phyloP scores from a whole-genome alignment of 2,329 filamentous ascomycete species.

The Alternaria gaisen region DNA sequence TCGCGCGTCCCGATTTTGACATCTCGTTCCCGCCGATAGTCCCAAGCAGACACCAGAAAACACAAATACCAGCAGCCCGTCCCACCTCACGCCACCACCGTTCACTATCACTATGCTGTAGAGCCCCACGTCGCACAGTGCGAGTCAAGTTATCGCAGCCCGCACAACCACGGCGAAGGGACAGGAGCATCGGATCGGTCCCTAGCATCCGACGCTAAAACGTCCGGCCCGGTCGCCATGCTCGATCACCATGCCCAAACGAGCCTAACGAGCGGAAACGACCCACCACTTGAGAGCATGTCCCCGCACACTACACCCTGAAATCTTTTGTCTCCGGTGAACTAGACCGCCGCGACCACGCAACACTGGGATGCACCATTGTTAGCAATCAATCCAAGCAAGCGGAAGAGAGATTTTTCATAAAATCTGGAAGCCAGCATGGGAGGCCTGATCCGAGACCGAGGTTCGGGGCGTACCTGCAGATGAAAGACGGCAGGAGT shows the following conservation, averaged over 20 bases:
- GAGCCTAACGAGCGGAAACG: constrained; percentile 2
- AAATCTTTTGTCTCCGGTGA: constrained; percentile 3
- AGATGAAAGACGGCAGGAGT: background rate
- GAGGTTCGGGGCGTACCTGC: constrained; percentile 3
- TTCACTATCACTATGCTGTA: background rate
- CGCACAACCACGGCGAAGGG: background rate
- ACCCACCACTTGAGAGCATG: constrained; percentile 1
- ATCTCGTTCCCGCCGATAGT: background rate
- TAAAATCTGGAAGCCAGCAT: background rate
- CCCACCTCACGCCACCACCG: background rate
- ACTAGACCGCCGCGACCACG: background rate
- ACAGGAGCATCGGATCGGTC: constrained; percentile 3
- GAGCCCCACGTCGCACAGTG: constrained; percentile 3
- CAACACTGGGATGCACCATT: background rate
- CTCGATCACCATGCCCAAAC: background rate
- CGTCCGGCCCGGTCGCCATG: constrained; percentile 1
- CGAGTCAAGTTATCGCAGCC: background rate
- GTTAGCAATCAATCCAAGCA: constrained; percentile 1
- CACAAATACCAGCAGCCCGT: background rate
- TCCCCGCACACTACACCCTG: constrained; percentile 7
- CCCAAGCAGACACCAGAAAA: background rate
- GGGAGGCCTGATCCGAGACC: constrained; percentile 1
- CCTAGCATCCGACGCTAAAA: constrained; percentile 3
- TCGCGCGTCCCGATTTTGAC: background rate
- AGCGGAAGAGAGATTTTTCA: background rate